These are phyloP conservation scores for Sphagnum tenellum DNA, from an alignment of 225 moss, liverwort and hornwort species.

Conservation along the genomic window DNA sequence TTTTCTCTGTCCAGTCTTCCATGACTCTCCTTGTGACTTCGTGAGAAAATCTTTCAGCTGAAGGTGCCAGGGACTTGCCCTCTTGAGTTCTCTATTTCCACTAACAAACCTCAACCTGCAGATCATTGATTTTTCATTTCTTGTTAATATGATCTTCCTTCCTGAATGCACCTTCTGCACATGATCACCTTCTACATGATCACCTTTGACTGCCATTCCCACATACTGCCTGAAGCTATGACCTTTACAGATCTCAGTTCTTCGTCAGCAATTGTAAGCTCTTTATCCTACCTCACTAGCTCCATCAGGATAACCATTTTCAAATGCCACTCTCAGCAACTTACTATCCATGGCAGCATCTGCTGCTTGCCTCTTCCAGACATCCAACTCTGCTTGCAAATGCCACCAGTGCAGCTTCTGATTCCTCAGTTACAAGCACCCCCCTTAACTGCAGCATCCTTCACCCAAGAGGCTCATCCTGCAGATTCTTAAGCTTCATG, in stretches of 20 bases:
- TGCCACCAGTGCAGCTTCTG: constrained; percentile 14
- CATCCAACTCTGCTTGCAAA: constrained; percentile 19
- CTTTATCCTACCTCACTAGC: constrained; percentile 26
- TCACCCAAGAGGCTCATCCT: constrained; percentile 7
- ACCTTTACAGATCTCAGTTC: constrained; percentile 12
- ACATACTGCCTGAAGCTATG: constrained; percentile 13
- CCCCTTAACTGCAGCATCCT: constrained; percentile 5
- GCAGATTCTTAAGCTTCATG: constrained; percentile 12
- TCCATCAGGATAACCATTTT: constrained; percentile 18
- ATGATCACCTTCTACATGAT: constrained; percentile 4
- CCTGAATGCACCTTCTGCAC: constrained; percentile 15
- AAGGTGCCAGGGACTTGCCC: constrained; percentile 6
- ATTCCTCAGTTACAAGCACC: constrained; percentile 1
- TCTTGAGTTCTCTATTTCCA: constrained; percentile 29
- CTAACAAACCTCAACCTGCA: constrained; percentile 39
- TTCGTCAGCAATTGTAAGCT: constrained; percentile 14
- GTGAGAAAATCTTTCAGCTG: constrained; percentile 18
- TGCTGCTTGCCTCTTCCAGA: constrained; percentile 23
- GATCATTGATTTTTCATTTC: constrained; percentile 12
- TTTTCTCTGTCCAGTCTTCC: constrained; percentile 16
- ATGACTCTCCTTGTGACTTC: constrained; percentile 22
- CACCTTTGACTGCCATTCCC: constrained; percentile 10
- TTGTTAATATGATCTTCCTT: constrained; percentile 28
- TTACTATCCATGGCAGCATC: constrained; percentile 19
- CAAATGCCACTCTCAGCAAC: constrained; percentile 16